These are phyloP conservation scores for Lentinula aciculospora DNA, from an alignment of 768 basidiomycete species.

Conservation along the genomic window DNA sequence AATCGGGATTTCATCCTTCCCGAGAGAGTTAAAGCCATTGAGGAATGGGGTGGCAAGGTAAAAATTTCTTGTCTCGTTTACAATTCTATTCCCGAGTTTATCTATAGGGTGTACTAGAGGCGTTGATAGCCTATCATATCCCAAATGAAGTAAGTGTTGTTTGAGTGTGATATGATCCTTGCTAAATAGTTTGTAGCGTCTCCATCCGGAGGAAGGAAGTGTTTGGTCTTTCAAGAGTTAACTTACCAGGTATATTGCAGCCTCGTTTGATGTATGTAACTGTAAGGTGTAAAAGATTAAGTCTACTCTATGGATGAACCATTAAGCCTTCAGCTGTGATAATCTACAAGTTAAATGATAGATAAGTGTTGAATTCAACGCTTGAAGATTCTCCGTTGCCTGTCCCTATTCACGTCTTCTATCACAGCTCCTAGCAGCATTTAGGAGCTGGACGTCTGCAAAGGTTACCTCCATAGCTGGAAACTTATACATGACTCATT, in stretches of 20 bases:
- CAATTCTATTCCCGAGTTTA: constrained; percentile 5
- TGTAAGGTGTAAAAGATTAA: no score
- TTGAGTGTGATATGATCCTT: constrained; percentile 6
- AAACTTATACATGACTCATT: no score
- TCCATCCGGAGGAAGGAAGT: constrained; percentile 50
- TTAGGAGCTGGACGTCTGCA: no score
- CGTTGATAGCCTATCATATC: constrained; percentile 43
- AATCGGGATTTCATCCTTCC: constrained; percentile 68
- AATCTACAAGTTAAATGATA: no score
- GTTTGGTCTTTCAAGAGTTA: constrained; percentile 42
- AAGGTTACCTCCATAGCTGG: background rate
- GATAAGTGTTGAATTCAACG: no score
- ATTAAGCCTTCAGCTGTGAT: no score
- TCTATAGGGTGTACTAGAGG: constrained; percentile 48
- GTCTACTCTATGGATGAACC: background rate
- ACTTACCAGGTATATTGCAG: no score
- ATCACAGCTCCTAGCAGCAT: background rate
- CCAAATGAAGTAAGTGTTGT: constrained; percentile 40
- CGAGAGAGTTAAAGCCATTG: constrained; percentile 49
- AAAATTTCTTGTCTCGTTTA: no score
- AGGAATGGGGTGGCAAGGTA: constrained; percentile 55
- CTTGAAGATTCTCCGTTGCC: background rate
- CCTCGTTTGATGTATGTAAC: no score
- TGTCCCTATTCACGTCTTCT: background rate
- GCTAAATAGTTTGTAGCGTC: constrained; percentile 27